Evolutionary conservation across 169 alveolate genomes (phyloP).

Genomic region (Plasmodium inui): DNA sequence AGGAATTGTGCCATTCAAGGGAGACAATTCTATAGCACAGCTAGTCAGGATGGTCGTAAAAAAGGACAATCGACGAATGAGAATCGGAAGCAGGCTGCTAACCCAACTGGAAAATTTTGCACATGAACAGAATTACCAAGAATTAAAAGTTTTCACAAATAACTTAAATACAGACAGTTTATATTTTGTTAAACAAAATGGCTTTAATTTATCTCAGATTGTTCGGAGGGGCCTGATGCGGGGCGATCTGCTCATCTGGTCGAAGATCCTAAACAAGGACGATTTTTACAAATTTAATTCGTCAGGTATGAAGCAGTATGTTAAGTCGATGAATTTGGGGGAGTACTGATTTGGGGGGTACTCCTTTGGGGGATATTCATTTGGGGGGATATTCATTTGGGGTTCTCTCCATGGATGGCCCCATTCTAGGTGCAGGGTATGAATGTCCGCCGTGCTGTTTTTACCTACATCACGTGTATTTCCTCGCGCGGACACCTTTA

Average conservation of each 20-base stretch:
- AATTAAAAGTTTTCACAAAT: constrained; percentile 89
- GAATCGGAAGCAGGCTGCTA: constrained; percentile 89
- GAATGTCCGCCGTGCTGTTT: not conserved
- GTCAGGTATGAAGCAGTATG: constrained; percentile 39
- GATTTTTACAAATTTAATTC: constrained; percentile 77
- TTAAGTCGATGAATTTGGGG: constrained; percentile 30
- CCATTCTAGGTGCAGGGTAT: not conserved
- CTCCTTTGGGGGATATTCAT: not conserved
- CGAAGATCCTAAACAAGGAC: constrained; percentile 81
- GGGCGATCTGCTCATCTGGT: constrained; percentile 91
- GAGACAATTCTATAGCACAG: constrained; percentile 86
- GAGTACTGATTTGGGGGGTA: constrained; percentile 17
- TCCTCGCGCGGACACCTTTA: not conserved
- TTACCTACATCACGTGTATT: not conserved
- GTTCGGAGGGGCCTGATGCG: constrained; percentile 92
- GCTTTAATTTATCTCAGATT: constrained; percentile 87
- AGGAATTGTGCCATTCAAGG: constrained; percentile 89
- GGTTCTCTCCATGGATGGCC: not conserved
- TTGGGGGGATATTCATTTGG: not conserved
- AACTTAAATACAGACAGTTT: constrained; percentile 89
- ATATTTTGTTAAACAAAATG: constrained; percentile 90
- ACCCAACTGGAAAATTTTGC: constrained; percentile 91
- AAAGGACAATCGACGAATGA: constrained; percentile 89
- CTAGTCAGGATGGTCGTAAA: constrained; percentile 91
- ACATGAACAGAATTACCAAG: constrained; percentile 87